Evolutionary conservation across 2,329 filamentous ascomycete genomes (phyloP).

Genomic region (Phaeosphaeriaceae sp.): DNA sequence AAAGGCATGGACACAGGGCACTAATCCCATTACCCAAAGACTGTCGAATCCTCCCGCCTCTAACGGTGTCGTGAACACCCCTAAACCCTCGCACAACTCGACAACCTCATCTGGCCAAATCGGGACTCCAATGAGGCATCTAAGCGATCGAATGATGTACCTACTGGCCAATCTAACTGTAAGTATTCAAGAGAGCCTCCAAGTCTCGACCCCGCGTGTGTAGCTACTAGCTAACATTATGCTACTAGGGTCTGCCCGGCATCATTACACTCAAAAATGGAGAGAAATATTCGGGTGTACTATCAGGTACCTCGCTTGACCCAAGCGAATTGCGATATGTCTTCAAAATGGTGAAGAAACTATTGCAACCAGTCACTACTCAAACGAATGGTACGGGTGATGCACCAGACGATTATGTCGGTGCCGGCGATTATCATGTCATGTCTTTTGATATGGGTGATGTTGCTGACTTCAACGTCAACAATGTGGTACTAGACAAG

Average conservation of each 20-base stretch:
- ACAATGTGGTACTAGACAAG: slow-evolving; percentile 60
- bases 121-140: slow-evolving; percentile 62
- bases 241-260: slow-evolving; percentile 60
- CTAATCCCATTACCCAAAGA: slow-evolving; percentile 67
- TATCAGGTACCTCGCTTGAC: slow-evolving; percentile 63
- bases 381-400: slow-evolving; percentile 56
- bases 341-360: slow-evolving; percentile 70
- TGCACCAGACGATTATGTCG: slow-evolving; percentile 52
- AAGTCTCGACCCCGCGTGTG: no score
- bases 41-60: slow-evolving; percentile 55
- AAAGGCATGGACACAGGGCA: slow-evolving; percentile 67
- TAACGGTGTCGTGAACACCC: slow-evolving; percentile 59
- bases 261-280: slow-evolving; percentile 65
- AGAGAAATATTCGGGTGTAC: slow-evolving; percentile 66
- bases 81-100: slow-evolving; percentile 51
- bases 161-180: slow-evolving; percentile 66
- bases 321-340: slow-evolving; percentile 61
- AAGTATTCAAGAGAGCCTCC: slow-evolving; percentile 37
- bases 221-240: background rate
- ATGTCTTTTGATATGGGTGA: slow-evolving; percentile 70
- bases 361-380: slow-evolving; percentile 47
- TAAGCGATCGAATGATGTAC: slow-evolving; percentile 66
- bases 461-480: slow-evolving; percentile 61
- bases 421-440: slow-evolving; percentile 55
- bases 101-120: slow-evolving; percentile 53